A percentile compares a stretch with the other conserved stretches of the same genome.
Conservation (phyloP, 1,139 yeast genomes). For the Hansenula sp. region DNA sequence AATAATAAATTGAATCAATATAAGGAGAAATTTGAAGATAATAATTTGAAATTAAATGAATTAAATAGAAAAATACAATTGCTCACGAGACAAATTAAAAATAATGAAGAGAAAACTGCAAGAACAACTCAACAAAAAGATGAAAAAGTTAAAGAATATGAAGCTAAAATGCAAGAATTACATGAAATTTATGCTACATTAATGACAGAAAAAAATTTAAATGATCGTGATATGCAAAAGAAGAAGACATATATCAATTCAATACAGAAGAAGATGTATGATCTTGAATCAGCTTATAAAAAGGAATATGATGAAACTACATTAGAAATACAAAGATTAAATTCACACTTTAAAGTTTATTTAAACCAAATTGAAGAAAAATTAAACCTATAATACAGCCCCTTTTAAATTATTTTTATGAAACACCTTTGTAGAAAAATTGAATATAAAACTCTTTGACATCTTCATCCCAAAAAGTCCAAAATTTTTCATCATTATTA, state of each 20-base stretch:
- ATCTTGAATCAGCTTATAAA: conserved; percentile 42
- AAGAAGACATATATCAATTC: conserved; percentile 36
- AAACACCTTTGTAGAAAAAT: conserved; percentile 41
- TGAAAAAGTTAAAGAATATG: conserved; percentile 41
- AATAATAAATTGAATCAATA: conserved; percentile 34
- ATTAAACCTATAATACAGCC: conserved; percentile 6
- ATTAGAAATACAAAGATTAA: conserved; percentile 49
- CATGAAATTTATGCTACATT: conserved; percentile 44
- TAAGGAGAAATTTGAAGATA: conserved; percentile 45
- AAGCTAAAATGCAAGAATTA: conserved; percentile 40
- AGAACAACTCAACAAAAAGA: conserved; percentile 46
- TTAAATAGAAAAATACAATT: conserved; percentile 46
- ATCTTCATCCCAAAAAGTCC: conserved; percentile 73
- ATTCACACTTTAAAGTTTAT: conserved; percentile 46
- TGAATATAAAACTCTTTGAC: conserved; percentile 67
- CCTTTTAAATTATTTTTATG: neutral
- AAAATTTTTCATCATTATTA: conserved; percentile 38
- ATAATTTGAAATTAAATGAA: conserved; percentile 41
- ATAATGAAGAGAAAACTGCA: conserved; percentile 48
- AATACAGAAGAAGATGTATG: conserved; percentile 43
- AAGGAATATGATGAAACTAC: conserved; percentile 51
- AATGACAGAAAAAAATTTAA: conserved; percentile 44
- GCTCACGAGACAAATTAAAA: conserved; percentile 47
- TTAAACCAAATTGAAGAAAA: conserved; percentile 39
- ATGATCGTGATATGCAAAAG: conserved; percentile 49